Evolutionary conservation across 2,329 filamentous ascomycete genomes (phyloP).

Genomic region (Neofusicoccum sp.): DNA sequence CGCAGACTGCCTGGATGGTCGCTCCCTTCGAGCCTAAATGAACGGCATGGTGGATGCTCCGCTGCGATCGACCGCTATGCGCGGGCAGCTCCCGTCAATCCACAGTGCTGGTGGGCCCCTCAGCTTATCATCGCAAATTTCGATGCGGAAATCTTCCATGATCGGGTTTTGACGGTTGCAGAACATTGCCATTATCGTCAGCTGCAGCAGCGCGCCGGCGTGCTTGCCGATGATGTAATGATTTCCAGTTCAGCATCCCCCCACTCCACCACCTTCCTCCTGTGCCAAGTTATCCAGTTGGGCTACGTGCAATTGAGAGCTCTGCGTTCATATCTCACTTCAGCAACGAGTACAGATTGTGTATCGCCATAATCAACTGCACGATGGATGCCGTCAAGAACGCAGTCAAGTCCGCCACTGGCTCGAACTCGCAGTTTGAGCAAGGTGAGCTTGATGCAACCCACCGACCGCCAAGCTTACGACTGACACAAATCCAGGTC

Average conservation of each 20-base stretch:
- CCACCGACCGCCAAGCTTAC: too few species aligned
- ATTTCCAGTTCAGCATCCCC: background rate
- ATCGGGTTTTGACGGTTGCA: background rate
- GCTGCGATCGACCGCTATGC: background rate
- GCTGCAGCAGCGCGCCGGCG: background rate
- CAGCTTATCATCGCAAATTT: too few species aligned
- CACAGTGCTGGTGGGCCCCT: too few species aligned
- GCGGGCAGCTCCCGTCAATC: background rate
- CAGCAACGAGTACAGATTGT: background rate
- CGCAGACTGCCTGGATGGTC: background rate
- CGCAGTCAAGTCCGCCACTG: background rate
- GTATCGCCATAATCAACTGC: background rate
- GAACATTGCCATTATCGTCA: conserved; percentile 6
- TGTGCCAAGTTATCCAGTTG: too few species aligned
- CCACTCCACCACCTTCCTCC: background rate
- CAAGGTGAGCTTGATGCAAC: background rate
- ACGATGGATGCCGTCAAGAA: background rate
- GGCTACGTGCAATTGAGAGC: background rate
- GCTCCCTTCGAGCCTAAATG: background rate
- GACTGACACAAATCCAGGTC: conserved; percentile 16
- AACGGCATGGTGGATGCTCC: background rate
- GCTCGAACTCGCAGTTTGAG: conserved; percentile 10
- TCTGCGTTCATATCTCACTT: background rate
- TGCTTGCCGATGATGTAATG: conserved; percentile 7
- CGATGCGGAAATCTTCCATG: background rate